Evolutionary conservation across 129 eudicot genomes (phyloP), one percentile per base, ranked within the genome.

Genomic region (Escallonia herrerae): DNA sequence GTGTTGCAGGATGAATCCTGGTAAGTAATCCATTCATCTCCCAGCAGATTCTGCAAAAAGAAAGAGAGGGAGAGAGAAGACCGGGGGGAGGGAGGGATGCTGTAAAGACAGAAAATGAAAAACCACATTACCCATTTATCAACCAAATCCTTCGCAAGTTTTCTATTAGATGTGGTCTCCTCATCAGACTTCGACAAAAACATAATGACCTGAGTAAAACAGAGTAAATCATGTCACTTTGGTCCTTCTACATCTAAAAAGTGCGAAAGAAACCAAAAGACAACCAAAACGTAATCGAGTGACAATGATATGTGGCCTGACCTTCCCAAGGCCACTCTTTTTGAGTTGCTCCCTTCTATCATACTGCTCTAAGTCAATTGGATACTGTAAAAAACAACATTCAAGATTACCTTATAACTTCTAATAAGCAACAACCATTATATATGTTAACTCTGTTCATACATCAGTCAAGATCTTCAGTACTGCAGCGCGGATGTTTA

Each of bases 101-200:
- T 1, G 33, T 22, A 22, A 22, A 22, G 14, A 46, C 3, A n/a
- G 13, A 51, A 6, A 53, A 46, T 15, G 66, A 65, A 3, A 15
- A 1, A 45, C 9, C 49, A 8, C 49, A 45, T 78, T 80, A 88
- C 98, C 98, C 98, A 93, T 93, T 93, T 86, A 67, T 93, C 98
- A 68, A 93, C 96, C 81, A 93, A 70, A 40, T 88, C 98, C 69
- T 93, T 93, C 10, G 98, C 98, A 62, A 93, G 87, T 66, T 93
- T 93, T 65, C 95, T 73, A 65, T 91, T 91, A 68, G 95, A 43
- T 50, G 96, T 82, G 61, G 90, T 91, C 78, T 91, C 97, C 76
- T 93, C 98, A 71, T 93, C 96, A 4, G 96, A 88, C 76, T 86
- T 93, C 1, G 98, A 88, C 73, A 93, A 69, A 75, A 93, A 93